Evolutionary conservation across 495 filamentous ascomycete species (phyloP).

Genomic region (Penicillium silybi): DNA sequence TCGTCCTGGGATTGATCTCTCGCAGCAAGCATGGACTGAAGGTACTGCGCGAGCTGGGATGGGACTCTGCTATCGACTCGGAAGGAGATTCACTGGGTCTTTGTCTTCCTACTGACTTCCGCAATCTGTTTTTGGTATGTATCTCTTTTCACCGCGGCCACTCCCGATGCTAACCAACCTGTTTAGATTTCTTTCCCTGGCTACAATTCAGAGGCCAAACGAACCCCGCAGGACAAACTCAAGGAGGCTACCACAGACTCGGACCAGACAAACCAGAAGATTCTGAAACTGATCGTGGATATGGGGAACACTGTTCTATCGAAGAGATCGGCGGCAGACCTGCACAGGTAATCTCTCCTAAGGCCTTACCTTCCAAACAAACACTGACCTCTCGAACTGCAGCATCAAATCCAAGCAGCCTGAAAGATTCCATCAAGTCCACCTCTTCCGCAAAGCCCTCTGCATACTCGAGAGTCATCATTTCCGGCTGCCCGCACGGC

Average conservation of each 20-base stretch:
- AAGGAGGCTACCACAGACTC: constrained; percentile 52
- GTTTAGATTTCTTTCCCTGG: constrained; percentile 37
- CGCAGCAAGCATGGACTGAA: constrained; percentile 88
- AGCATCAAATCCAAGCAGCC: constrained; percentile 65
- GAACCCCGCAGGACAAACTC: constrained; percentile 36
- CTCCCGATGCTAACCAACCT: constrained; percentile 13
- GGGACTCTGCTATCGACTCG: constrained; percentile 85
- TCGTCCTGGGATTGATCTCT: constrained; percentile 88
- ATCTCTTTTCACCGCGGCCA: constrained; percentile 7
- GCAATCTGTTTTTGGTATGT: constrained; percentile 67
- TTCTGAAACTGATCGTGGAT: constrained; percentile 76
- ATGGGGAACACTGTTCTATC: constrained; percentile 85
- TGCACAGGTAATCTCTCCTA: constrained; percentile 46
- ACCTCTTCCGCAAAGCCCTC: constrained; percentile 80
- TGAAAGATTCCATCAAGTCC: constrained; percentile 66
- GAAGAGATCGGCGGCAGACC: constrained; percentile 69
- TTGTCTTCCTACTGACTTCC: constrained; percentile 76
- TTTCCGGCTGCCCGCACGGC: constrained; percentile 76
- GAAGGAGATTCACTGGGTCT: constrained; percentile 81
- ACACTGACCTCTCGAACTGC: constrained; percentile 15
- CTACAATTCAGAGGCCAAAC: constrained; percentile 32
- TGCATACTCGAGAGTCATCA: constrained; percentile 83
- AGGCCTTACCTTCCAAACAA: neutral
- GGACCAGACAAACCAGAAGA: constrained; percentile 66
- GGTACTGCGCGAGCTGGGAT: constrained; percentile 79